Evolutionary conservation across 2,329 filamentous ascomycete species (phyloP).

Genomic region (Byssothecium circinans): DNA sequence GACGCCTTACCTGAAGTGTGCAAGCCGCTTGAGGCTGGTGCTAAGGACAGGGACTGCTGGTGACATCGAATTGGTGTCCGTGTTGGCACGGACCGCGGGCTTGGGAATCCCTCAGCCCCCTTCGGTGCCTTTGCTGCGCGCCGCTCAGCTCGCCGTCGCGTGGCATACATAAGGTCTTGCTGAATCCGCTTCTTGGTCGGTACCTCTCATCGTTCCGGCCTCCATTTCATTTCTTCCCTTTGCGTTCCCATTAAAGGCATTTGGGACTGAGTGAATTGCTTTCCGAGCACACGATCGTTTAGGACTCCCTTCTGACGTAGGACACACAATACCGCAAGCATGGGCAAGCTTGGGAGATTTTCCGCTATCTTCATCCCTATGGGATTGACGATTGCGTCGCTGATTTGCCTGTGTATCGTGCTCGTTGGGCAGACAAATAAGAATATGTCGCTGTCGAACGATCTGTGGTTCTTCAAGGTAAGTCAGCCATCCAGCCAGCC

Average conservation of each 20-base stretch:
- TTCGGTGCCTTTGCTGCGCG: constrained; percentile 2
- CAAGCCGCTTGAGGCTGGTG: constrained; percentile 15
- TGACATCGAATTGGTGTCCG: background rate
- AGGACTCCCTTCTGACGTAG: constrained; percentile 8
- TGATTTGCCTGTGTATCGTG: constrained; percentile 67
- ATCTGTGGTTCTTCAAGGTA: constrained; percentile 58
- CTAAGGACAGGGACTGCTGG: background rate
- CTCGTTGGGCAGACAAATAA: constrained; percentile 60
- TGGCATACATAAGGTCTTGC: background rate
- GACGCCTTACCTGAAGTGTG: constrained; percentile 1
- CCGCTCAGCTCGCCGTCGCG: constrained; percentile 1
- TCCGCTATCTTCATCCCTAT: constrained; percentile 88
- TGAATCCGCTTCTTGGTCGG: background rate
- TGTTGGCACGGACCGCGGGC: constrained; percentile 3
- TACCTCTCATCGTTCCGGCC: constrained; percentile 2
- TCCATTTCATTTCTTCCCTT: constrained; percentile 1
- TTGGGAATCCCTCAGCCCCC: constrained; percentile 7
- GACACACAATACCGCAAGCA: constrained; percentile 43
- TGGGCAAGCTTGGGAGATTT: constrained; percentile 76
- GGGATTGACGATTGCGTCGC: constrained; percentile 72
- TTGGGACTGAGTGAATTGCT: background rate
- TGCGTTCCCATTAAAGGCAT: background rate
- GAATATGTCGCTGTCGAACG: constrained; percentile 48
- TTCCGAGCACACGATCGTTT: background rate
- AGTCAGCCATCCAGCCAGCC: constrained; percentile 54